phyloP scores from a whole-genome alignment of 2,329 filamentous ascomycete genomes.

The Emergomyces orientalis region DNA sequence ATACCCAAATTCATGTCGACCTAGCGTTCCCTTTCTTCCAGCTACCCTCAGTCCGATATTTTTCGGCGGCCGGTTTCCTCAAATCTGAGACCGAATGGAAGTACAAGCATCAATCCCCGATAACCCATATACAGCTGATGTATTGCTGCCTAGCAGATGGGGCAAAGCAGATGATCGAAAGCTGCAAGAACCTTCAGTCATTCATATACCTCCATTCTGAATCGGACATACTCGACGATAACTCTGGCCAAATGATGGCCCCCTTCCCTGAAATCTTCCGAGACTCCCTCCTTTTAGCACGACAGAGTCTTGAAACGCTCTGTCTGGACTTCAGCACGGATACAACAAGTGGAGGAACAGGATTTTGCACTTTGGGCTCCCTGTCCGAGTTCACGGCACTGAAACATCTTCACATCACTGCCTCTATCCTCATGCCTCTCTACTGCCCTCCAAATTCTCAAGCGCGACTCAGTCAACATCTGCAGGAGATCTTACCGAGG shows the following conservation, averaged over 20 bases:
- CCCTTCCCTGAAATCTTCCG: neutral
- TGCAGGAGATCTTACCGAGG: neutral
- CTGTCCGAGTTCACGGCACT: neutral
- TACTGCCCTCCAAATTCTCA: neutral
- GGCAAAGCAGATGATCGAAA: neutral
- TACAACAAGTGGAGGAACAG: neutral
- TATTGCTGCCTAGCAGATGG: neutral
- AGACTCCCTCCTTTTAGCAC: neutral
- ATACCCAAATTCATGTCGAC: neutral
- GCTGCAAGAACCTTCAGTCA: neutral
- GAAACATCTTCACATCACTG: neutral
- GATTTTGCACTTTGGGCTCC: neutral
- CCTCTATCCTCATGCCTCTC: neutral
- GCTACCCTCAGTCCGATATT: neutral
- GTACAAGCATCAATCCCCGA: neutral
- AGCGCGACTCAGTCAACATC: neutral
- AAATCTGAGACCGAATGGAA: neutral
- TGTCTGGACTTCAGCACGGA: neutral
- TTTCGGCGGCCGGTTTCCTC: neutral
- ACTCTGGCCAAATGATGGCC: neutral
- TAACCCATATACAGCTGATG: neutral
- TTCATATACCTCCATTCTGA: neutral
- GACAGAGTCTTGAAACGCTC: neutral
- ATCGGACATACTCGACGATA: neutral
- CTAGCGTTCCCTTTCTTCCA: neutral